These are phyloP conservation scores for Favolaschia claudopus DNA, from an alignment of 768 basidiomycete genomes.

Conservation along the genomic window DNA sequence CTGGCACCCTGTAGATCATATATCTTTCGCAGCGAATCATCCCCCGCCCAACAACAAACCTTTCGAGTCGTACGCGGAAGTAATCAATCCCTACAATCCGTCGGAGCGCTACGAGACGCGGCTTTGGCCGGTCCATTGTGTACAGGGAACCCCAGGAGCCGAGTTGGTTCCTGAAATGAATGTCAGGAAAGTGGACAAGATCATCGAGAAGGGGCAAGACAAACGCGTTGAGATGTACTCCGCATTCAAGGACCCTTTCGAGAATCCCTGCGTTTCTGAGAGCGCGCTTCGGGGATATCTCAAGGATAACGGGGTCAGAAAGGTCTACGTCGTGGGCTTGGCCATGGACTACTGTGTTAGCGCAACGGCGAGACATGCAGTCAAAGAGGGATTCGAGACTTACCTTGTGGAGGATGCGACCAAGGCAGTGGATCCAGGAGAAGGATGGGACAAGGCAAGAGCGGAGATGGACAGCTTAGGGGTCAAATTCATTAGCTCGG, in stretches of 20 bases:
- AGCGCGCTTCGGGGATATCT: conserved; percentile 32
- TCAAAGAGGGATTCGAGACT: conserved; percentile 44
- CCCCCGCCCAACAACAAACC: conserved; percentile 29
- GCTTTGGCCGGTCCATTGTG: conserved; percentile 78
- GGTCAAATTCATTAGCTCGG: conserved; percentile 13
- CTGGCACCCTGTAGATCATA: conserved; percentile 56
- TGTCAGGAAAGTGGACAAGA: conserved; percentile 27
- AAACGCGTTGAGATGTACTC: conserved; percentile 69
- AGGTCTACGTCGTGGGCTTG: conserved; percentile 63
- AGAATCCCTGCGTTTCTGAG: conserved; percentile 24
- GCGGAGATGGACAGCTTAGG: conserved; percentile 24
- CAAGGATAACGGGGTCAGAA: conserved; percentile 44
- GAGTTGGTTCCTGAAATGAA: conserved; percentile 56
- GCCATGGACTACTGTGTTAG: conserved; percentile 76
- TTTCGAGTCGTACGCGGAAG: conserved; percentile 28
- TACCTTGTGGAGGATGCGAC: conserved; percentile 32
- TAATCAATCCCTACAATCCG: conserved; percentile 45
- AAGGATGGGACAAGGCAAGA: conserved; percentile 20
- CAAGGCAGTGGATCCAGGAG: conserved; percentile 32
- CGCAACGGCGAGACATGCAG: conserved; percentile 52
- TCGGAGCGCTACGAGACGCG: conserved; percentile 48
- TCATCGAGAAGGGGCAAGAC: conserved; percentile 55
- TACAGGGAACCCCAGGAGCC: conserved; percentile 59
- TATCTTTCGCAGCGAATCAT: conserved; percentile 63
- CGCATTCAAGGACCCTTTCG: conserved; percentile 63